Percentiles rank a stretch among this genome's conserved stretches.
Conservation (phyloP, 1,284 basidiomycete species). For the Kalmanozyma brasiliensis region DNA sequence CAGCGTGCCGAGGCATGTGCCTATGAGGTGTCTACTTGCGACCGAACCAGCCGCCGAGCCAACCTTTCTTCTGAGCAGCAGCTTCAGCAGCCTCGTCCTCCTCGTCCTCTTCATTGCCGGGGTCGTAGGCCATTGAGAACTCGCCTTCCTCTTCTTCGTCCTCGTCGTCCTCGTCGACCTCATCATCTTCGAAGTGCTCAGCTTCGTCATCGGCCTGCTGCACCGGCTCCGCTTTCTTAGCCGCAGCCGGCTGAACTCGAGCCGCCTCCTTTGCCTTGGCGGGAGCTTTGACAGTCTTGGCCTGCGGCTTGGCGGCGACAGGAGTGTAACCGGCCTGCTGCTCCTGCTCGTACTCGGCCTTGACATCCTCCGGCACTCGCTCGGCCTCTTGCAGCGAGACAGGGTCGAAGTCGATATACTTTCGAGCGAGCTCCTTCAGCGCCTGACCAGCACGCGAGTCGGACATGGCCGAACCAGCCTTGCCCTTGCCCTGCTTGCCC, state of each 20-base stretch:
- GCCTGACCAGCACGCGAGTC: slow-evolving; percentile 58
- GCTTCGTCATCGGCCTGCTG: slow-evolving; percentile 23
- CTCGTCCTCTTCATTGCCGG: slow-evolving; percentile 53
- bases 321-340: slow-evolving; percentile 16
- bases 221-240: slow-evolving; percentile 19
- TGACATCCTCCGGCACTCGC: slow-evolving; percentile 31
- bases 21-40: slow-evolving; percentile 14
- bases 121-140: slow-evolving; percentile 51
- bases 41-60: slow-evolving; percentile 65
- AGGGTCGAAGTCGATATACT: slow-evolving; percentile 64
- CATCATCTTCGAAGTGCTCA: slow-evolving; percentile 35
- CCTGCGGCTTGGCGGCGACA: slow-evolving; percentile 8
- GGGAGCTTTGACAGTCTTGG: slow-evolving; percentile 14
- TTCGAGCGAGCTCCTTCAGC: slow-evolving; percentile 56
- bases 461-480: slow-evolving; percentile 24
- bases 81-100: slow-evolving; percentile 56
- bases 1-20: not conserved
- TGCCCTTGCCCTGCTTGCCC: slow-evolving; percentile 14
- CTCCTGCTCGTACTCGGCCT: slow-evolving; percentile 40
- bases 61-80: slow-evolving; percentile 51
- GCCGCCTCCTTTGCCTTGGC: slow-evolving; percentile 14
- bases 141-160: slow-evolving; percentile 30
- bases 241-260: slow-evolving; percentile 3
- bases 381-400: slow-evolving; percentile 49
- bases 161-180: slow-evolving; percentile 22